These are phyloP conservation scores for Symbiodinium natans DNA, from an alignment of 73 alveolate genomes.

Conservation along the genomic window DNA sequence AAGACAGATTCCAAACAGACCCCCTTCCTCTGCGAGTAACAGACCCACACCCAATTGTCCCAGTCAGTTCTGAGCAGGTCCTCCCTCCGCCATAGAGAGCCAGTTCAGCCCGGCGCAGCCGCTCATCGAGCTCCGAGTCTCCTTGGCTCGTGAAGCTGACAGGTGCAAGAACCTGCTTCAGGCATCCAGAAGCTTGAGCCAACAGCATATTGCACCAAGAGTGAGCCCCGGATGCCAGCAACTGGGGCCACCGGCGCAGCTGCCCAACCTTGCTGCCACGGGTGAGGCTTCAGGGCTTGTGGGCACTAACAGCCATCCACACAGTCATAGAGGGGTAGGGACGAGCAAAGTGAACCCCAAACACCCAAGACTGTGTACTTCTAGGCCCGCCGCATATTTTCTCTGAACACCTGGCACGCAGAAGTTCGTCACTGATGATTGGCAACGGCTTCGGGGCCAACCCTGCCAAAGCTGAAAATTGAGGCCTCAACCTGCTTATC, in stretches of 20 bases:
- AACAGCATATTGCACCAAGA: not conserved
- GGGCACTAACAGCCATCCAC: not conserved
- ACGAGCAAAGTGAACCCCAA: too few species aligned
- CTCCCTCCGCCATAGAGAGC: not conserved
- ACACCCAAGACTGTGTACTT: too few species aligned
- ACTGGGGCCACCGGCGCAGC: constrained; percentile 24
- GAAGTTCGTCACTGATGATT: not conserved
- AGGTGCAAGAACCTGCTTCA: not conserved
- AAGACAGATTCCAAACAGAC: too few species aligned
- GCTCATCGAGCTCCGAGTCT: constrained; percentile 71
- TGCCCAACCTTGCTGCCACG: constrained; percentile 37
- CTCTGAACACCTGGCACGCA: not conserved
- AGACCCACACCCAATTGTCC: too few species aligned
- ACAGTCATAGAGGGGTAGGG: not conserved
- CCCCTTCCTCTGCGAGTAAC: too few species aligned
- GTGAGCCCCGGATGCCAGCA: not conserved
- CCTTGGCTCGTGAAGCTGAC: not conserved
- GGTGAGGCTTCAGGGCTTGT: not conserved
- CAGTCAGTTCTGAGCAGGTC: too few species aligned
- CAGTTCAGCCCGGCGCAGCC: constrained; percentile 63
- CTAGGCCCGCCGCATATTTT: not conserved
- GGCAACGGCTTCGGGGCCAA: not conserved
- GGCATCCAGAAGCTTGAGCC: not conserved
- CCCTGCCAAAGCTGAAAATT: too few species aligned
- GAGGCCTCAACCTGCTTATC: too few species aligned